Conservation (phyloP, 148 eudicot genomes). For the Drosera capensis region DNA sequence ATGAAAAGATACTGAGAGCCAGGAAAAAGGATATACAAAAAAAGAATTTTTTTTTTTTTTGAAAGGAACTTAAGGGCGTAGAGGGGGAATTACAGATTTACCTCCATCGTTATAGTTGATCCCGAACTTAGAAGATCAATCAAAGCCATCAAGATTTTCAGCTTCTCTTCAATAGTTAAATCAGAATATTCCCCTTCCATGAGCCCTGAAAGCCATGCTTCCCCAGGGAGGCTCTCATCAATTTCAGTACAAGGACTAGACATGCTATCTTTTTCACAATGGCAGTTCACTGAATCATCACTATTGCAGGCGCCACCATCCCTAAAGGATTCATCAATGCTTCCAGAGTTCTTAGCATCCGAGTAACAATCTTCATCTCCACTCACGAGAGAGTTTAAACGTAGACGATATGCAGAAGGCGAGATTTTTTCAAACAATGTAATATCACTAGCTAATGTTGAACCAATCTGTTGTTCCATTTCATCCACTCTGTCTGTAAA, state of each 20-base stretch:
- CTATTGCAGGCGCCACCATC: constrained; percentile 19
- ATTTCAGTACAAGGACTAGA: constrained; percentile 39
- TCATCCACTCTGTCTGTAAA: constrained; percentile 32
- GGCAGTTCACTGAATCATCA: constrained; percentile 25
- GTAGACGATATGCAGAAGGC: constrained; percentile 59
- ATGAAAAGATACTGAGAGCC: neutral
- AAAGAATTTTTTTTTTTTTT: too few species aligned
- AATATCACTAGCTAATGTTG: constrained; percentile 73
- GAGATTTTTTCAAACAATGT: constrained; percentile 86
- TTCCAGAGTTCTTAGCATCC: constrained; percentile 61
- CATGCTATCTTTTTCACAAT: constrained; percentile 11
- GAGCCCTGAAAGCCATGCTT: constrained; percentile 79
- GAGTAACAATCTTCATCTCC: constrained; percentile 39
- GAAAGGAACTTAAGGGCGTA: neutral
- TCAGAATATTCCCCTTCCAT: constrained; percentile 93
- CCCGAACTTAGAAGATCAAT: constrained; percentile 73
- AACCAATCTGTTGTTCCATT: constrained; percentile 46
- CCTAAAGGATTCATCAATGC: constrained; percentile 48
- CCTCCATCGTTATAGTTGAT: constrained; percentile 69
- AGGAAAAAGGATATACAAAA: neutral
- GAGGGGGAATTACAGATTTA: constrained; percentile 9
- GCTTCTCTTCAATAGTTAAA: constrained; percentile 78
- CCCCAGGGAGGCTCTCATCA: constrained; percentile 91
- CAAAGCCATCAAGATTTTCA: constrained; percentile 55
- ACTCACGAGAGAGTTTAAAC: constrained; percentile 26